phyloP scores from a whole-genome alignment of 1,139 yeast species.

The Yamadazyma aaseri region DNA sequence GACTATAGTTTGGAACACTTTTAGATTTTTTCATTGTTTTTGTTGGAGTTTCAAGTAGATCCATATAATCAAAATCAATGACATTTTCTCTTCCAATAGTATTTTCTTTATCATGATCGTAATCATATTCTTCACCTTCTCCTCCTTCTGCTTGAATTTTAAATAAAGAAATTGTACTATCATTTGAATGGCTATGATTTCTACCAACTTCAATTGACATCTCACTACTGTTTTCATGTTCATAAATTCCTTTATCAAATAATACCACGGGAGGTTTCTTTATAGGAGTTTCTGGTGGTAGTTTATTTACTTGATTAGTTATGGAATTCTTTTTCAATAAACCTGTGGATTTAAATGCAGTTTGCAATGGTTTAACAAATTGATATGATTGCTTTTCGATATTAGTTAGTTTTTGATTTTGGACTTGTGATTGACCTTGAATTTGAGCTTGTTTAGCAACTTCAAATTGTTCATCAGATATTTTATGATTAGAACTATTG shows the following conservation, averaged over 20 bases:
- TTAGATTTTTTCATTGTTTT: conserved; percentile 34
- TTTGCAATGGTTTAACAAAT: conserved; percentile 78
- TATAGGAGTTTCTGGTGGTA: conserved; percentile 81
- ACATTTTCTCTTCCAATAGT: conserved; percentile 1
- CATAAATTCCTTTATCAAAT: conserved; percentile 16
- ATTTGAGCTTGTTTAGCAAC: not conserved
- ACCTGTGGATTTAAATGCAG: conserved; percentile 80
- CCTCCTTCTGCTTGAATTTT: conserved; percentile 18
- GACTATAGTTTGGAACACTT: conserved; percentile 34
- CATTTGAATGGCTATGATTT: conserved; percentile 30
- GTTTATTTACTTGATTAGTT: conserved; percentile 24
- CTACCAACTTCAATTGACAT: conserved; percentile 45
- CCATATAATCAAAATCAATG: conserved; percentile 12
- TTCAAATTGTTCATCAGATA: conserved; percentile 3
- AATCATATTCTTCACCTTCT: not conserved
- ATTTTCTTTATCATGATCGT: conserved; percentile 5
- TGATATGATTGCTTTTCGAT: conserved; percentile 49
- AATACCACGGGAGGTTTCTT: conserved; percentile 55
- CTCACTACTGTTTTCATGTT: conserved; percentile 16
- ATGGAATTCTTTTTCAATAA: conserved; percentile 64
- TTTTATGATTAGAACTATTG: conserved; percentile 15
- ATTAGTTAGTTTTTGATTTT: conserved; percentile 15
- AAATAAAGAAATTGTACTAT: conserved; percentile 35
- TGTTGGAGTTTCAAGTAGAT: conserved; percentile 46
- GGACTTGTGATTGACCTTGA: not conserved